Conservation (phyloP, 1,139 yeast genomes). For the Taphrina pruni region DNA sequence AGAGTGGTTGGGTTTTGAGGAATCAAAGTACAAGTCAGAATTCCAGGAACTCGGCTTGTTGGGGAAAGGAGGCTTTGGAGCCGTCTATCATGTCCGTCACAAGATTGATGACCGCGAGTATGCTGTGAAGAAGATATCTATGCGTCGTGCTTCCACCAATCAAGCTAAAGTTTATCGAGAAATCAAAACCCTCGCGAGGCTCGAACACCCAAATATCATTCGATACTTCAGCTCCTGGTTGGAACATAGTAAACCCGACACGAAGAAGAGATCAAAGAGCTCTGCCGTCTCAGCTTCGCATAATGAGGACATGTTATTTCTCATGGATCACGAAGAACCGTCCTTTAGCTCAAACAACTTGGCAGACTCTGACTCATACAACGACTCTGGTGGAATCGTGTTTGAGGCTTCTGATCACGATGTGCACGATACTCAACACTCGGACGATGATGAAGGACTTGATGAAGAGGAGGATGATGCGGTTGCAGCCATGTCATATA, state of each 20-base stretch:
- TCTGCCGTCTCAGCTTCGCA: conserved; percentile 38
- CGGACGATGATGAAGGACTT: conserved; percentile 1
- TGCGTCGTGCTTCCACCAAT: conserved; percentile 28
- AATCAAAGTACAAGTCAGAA: conserved; percentile 73
- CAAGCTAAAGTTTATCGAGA: conserved; percentile 70
- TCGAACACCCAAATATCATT: conserved; percentile 93
- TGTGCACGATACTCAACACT: background rate
- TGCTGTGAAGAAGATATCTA: conserved; percentile 75
- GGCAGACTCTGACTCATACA: conserved; percentile 46
- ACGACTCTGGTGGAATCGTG: conserved; percentile 16
- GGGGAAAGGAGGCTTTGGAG: conserved; percentile 97
- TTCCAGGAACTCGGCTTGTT: conserved; percentile 90
- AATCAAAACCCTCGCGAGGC: conserved; percentile 84
- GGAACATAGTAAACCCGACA: conserved; percentile 54
- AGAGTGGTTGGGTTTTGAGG: conserved; percentile 28
- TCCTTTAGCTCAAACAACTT: conserved; percentile 48
- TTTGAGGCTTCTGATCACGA: conserved; percentile 26
- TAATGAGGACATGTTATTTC: conserved; percentile 21
- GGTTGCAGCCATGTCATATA: conserved; percentile 1
- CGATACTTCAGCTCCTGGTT: conserved; percentile 97
- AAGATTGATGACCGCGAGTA: conserved; percentile 91
- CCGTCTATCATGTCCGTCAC: conserved; percentile 92
- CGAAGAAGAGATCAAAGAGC: conserved; percentile 31
- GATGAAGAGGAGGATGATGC: conserved; percentile 5
- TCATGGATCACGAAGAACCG: conserved; percentile 23